Evolutionary conservation across 257 asterid genomes (phyloP).

Genomic region (Lantana camara): DNA sequence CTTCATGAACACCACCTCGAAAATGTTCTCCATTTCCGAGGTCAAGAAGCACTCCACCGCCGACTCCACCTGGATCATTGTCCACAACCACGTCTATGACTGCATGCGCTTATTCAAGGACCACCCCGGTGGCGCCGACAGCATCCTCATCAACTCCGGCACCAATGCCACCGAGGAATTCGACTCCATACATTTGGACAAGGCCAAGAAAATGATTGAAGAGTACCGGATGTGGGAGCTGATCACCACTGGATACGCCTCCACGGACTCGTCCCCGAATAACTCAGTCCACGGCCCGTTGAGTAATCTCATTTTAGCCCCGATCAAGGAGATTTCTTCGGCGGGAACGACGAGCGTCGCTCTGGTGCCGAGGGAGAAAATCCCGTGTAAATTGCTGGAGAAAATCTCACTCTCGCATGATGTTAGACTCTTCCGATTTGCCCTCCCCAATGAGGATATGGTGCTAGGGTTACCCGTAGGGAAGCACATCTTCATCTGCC

Average conservation of each 20-base stretch:
- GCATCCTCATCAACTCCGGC: conserved; percentile 90
- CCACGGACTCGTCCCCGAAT: conserved; percentile 73
- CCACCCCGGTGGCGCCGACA: conserved; percentile 96
- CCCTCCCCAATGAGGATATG: conserved; percentile 68
- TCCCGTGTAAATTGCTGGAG: conserved; percentile 67
- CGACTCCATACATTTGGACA: conserved; percentile 86
- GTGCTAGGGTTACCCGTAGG: conserved; percentile 80
- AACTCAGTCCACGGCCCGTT: conserved; percentile 74
- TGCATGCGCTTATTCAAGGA: conserved; percentile 74
- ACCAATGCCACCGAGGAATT: conserved; percentile 94
- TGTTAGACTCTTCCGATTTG: conserved; percentile 64
- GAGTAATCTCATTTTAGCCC: conserved; percentile 32
- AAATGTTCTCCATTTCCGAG: conserved; percentile 61
- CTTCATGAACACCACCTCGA: conserved; percentile 77
- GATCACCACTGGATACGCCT: conserved; percentile 62
- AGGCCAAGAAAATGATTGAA: conserved; percentile 74
- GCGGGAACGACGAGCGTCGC: conserved; percentile 38
- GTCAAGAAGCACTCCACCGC: conserved; percentile 70
- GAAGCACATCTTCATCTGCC: conserved; percentile 78
- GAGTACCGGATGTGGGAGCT: conserved; percentile 81
- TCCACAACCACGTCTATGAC: conserved; percentile 87
- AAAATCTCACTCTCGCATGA: conserved; percentile 70
- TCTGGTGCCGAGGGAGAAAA: conserved; percentile 63
- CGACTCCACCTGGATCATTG: conserved; percentile 88
- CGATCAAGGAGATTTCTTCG: conserved; percentile 54